Evolutionary conservation across 805 yeast genomes (phyloP), one percentile per base, ranked within the genome.

Genomic region (Wickerhamomyces sydowiorum): DNA sequence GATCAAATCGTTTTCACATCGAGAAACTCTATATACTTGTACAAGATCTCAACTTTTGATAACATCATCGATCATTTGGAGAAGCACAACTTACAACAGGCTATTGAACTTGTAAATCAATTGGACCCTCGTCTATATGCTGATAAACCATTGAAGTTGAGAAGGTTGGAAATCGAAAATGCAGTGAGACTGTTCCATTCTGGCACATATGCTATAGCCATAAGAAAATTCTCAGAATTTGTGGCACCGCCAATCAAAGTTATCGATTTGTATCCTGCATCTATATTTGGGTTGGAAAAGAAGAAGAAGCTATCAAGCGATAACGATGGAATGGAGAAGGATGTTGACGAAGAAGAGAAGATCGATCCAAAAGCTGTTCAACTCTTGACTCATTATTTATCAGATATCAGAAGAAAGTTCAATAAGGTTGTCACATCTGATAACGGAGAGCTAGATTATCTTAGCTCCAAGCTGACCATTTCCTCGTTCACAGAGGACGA

Each of bases 231-330:
- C 40, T 70, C 70, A 5, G 73, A 73, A 21, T 78, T 67, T 40
- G 62, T 80, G 53, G 85, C 87, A 0, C 74, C 82, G 1, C 88
- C 88, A 0, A 67, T 72, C 29, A 53, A 63, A 4, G 75, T 82
- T 0, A 61, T 81, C 2, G 47, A 57, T 3, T 57, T 75, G 22
- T 69, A 73, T 40, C 84, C 86, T 0, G 30, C 44, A 1, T 42
- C 47, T 4, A 52, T 67, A 7, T 45, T 64, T n/a, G 52, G 59
- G 4, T 20, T 51, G 9, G 53, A 53, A 4, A 32, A 35, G 17
- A 38, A 42, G 8, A 29, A 24, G 47, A 14, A 47, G 51, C 2
- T 47, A 44, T 7, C 48, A 49, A 38, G 39, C 51, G n/a, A 51
- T 48, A 38, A 38, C 21, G 10, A 44, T 29, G 32, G 29, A 35